Conservation (phyloP, 345 rosid species). For the Raphanus raphanistrum region DNA sequence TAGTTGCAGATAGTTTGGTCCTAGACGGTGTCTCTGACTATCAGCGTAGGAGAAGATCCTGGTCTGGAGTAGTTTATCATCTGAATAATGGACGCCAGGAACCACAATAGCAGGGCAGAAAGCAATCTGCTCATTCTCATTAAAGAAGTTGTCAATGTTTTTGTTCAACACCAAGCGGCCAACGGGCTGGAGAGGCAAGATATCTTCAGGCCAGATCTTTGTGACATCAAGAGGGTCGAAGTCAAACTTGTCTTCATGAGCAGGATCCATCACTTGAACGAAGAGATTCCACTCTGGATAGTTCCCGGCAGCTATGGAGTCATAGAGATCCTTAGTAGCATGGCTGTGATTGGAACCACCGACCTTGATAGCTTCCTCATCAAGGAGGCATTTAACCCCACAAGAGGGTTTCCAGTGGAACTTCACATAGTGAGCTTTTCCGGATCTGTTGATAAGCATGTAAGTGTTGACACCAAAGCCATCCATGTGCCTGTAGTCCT, state of each 20-base stretch:
- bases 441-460: slow-evolving; percentile 78
- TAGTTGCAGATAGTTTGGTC: slow-evolving; percentile 94
- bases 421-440: slow-evolving; percentile 79
- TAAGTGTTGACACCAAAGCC: slow-evolving; percentile 92
- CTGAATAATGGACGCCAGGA: slow-evolving; percentile 89
- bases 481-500: slow-evolving; percentile 95
- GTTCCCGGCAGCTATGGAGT: slow-evolving; percentile 89
- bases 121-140: slow-evolving; percentile 92
- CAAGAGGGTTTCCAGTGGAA: slow-evolving; percentile 99
- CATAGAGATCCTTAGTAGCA: slow-evolving; percentile 89
- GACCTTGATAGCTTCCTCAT: slow-evolving; percentile 82
- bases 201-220: slow-evolving; percentile 97
- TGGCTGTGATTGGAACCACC: slow-evolving; percentile 99
- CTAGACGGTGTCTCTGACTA: slow-evolving; percentile 98
- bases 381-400: slow-evolving; percentile 77
- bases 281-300: slow-evolving; percentile 91
- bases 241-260: slow-evolving; percentile 71
- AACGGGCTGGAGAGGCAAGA: slow-evolving; percentile 90
- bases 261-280: slow-evolving; percentile 88
- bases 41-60: slow-evolving; percentile 85
- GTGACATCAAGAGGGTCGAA: slow-evolving; percentile 97
- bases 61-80: slow-evolving; percentile 89
- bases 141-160: slow-evolving; percentile 94
- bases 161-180: slow-evolving; percentile 95
- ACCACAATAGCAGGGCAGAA: slow-evolving; percentile 91